Base-by-base conservation (phyloP, 345 rosid genomes). In the Eucalyptus cloeziana region DNA sequence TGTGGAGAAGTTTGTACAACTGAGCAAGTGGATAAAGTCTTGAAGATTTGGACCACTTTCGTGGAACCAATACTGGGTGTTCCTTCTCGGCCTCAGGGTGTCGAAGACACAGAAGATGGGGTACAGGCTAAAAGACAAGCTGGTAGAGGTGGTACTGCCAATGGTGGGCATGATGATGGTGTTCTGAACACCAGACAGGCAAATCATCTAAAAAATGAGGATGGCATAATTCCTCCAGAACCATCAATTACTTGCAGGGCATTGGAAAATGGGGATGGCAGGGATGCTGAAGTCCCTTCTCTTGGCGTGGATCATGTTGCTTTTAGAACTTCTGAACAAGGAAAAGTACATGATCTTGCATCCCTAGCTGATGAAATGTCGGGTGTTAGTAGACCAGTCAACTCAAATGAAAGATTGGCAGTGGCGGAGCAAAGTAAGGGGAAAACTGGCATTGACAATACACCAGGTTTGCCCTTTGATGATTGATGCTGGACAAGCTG, bases 1-100 rank as follows among this genome's bases (percentile, higher is more conserved):
- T 96, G 98, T 88, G 98, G 94, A 88, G 98, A 98, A 93, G 96
- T 97, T 93, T 97, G 99, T 92, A 91, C 99, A 89, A 90, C 94
- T 31, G 99, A 98, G 88, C 98, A 96, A 94, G 89, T 95, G 88
- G 98, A 96, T 90, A 96, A 96, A 92, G 96, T 97, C 86, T 94
- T 97, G 96, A 97, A 94, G 91, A 93, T 98, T 76, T 98, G 99
- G 99, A 97, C 96, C 86, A 95, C 96, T n/a, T 96, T 98, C 91
- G 90, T 98, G 92, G 99, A 97, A 88, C 99, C 98, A 67, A 88
- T 95, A 88, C 92, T 97, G 51, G 97, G 98, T 85, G 96, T 95
- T 93, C 94, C 98, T 91, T 92, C 94, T 89, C 96, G 99, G 45
- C 96, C 98, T 91, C 96, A 94, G 88, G 97, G 98, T 90, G 93